phyloP scores from a whole-genome alignment of 106 monocot species.

The Platanthera guangdongensis region DNA sequence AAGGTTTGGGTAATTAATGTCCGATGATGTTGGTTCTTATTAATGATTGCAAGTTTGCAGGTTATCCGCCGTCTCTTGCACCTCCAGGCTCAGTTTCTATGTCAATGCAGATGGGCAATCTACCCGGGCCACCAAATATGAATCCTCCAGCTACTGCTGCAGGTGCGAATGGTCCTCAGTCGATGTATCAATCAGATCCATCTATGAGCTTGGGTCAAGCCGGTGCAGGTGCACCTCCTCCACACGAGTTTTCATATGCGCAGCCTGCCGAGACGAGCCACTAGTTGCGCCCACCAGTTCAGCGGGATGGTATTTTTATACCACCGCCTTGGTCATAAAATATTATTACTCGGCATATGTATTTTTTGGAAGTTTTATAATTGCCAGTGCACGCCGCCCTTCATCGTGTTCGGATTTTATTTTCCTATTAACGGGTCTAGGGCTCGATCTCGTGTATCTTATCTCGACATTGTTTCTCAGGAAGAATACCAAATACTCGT shows the following conservation, averaged over 20 bases:
- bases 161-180: constrained; percentile 4
- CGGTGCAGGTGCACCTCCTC: constrained; percentile 6
- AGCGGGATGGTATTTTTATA: neutral
- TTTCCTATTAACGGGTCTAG: neutral
- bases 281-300: constrained; percentile 1
- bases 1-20: neutral
- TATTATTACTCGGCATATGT: neutral
- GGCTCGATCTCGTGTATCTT: neutral
- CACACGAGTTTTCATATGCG: constrained; percentile 16
- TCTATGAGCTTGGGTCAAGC: neutral
- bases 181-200: constrained; percentile 5
- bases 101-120: constrained; percentile 17
- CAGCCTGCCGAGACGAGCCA: constrained; percentile 19
- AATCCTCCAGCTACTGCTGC: constrained; percentile 11
- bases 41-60: constrained; percentile 1
- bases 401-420: neutral
- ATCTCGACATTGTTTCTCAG: neutral
- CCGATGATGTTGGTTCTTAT: neutral
- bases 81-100: constrained; percentile 22
- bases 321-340: neutral
- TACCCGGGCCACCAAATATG: constrained; percentile 17
- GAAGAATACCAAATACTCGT: neutral
- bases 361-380: neutral
- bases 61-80: constrained; percentile 13
- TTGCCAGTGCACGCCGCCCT: neutral